Evolutionary conservation across 805 yeast genomes (phyloP).

Genomic region (Saccharomycopsis sp.): DNA sequence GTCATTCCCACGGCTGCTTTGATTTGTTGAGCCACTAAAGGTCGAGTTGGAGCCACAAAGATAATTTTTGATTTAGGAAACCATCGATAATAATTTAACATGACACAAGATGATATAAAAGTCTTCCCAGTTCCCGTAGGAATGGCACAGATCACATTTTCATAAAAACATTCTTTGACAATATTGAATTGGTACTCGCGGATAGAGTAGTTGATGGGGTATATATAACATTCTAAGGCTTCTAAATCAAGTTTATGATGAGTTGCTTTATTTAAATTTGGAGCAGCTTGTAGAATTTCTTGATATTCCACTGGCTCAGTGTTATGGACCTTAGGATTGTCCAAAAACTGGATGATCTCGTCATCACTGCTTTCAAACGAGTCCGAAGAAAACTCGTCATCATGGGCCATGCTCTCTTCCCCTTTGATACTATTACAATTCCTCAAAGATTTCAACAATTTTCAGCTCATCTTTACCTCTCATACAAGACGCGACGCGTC

Average conservation of each 20-base stretch:
- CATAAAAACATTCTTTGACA: conserved; percentile 56
- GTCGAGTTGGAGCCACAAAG: conserved; percentile 96
- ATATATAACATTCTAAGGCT: conserved; percentile 42
- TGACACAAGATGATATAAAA: conserved; percentile 87
- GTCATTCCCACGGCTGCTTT: conserved; percentile 84
- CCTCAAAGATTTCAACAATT: no score
- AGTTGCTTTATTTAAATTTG: conserved; percentile 31
- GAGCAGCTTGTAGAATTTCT: conserved; percentile 24
- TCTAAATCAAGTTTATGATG: conserved; percentile 39
- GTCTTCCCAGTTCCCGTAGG: conserved; percentile 99
- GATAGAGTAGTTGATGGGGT: conserved; percentile 76
- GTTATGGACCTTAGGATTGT: no score
- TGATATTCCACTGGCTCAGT: no score
- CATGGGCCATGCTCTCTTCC: no score
- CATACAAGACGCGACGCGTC: no score
- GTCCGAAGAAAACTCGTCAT: conserved; percentile 13
- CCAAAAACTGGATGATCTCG: conserved; percentile 3
- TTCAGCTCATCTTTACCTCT: no score
- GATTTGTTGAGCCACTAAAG: conserved; percentile 92
- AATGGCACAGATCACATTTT: conserved; percentile 75
- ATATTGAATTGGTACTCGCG: conserved; percentile 87
- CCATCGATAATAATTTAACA: conserved; percentile 87
- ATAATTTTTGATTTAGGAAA: conserved; percentile 67
- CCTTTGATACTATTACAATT: no score
- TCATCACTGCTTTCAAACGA: conserved; percentile 13